Conservation (phyloP, 2,329 filamentous ascomycete species). For the Gaeumannomyces tritici region DNA sequence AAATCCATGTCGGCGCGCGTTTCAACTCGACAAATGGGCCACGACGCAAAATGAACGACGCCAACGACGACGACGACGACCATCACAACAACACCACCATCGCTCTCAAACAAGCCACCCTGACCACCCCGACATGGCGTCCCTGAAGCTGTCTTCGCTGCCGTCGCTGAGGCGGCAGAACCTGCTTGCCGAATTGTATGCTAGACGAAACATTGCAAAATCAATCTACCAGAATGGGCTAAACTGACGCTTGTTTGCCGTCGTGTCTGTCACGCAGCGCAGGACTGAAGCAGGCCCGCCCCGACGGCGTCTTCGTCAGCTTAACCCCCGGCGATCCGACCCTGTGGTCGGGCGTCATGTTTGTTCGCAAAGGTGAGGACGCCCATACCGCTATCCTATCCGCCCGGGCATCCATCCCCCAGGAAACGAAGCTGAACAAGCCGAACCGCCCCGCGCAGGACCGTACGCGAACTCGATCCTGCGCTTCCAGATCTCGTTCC, state of each 20-base stretch:
- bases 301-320: slow-evolving; percentile 78
- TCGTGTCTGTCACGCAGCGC: slow-evolving; percentile 41
- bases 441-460: slow-evolving; percentile 40
- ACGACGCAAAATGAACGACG: background rate
- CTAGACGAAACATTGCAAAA: slow-evolving; percentile 8
- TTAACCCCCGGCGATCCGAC: slow-evolving; percentile 72
- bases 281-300: slow-evolving; percentile 71
- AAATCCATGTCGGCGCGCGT: background rate
- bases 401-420: too few relatives aligned
- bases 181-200: slow-evolving; percentile 74
- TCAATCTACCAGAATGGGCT: background rate
- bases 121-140: slow-evolving; percentile 25
- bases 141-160: slow-evolving; percentile 32
- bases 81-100: background rate
- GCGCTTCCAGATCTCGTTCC: slow-evolving; percentile 84
- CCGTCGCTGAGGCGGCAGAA: slow-evolving; percentile 62
- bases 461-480: slow-evolving; percentile 83
- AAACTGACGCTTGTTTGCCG: slow-evolving; percentile 13
- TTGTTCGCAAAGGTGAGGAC: slow-evolving; percentile 70
- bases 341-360: slow-evolving; percentile 84
- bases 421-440: background rate
- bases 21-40: background rate
- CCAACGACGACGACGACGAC: background rate
- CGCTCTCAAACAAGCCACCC: background rate
- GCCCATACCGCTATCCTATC: background rate